Percentiles rank a stretch among this genome's conserved stretches.
These are phyloP conservation scores for Pouteria campechiana DNA, from an alignment of 179 eudicot genomes.

Conservation along the genomic window DNA sequence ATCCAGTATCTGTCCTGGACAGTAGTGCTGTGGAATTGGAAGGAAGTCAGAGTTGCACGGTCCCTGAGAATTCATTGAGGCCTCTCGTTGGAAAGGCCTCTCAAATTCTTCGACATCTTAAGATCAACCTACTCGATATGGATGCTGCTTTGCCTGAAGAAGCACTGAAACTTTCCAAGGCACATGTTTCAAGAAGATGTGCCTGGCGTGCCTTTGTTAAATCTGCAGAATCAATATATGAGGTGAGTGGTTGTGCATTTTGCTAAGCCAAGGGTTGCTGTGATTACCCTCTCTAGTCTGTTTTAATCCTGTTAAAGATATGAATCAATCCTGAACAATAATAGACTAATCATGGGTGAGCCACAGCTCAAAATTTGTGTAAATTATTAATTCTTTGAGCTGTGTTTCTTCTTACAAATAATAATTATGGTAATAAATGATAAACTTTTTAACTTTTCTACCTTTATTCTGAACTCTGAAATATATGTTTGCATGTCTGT, in stretches of 20 bases:
- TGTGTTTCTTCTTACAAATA: no score
- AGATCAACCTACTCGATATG: slow-evolving; percentile 74
- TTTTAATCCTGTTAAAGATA: no score
- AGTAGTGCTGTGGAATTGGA: slow-evolving; percentile 12
- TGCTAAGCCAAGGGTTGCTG: not conserved
- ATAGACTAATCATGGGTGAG: no score
- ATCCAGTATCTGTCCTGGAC: slow-evolving; percentile 10
- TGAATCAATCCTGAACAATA: no score
- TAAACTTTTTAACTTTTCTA: no score
- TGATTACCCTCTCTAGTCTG: not conserved
- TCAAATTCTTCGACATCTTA: slow-evolving; percentile 53
- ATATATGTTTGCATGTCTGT: no score
- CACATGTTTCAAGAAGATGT: slow-evolving; percentile 29
- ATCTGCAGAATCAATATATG: slow-evolving; percentile 62
- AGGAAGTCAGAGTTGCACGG: slow-evolving; percentile 19
- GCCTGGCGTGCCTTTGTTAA: slow-evolving; percentile 80
- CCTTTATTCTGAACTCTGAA: no score
- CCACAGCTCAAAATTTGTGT: no score
- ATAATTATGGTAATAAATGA: no score
- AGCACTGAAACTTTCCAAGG: slow-evolving; percentile 50
- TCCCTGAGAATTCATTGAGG: slow-evolving; percentile 53
- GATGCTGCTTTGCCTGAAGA: slow-evolving; percentile 84
- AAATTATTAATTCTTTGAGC: no score
- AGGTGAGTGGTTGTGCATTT: slow-evolving; percentile 40
- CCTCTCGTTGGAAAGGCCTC: slow-evolving; percentile 49